These are phyloP conservation scores for Pichia sp. DNA, from an alignment of 1,139 yeast genomes.

Conservation along the genomic window DNA sequence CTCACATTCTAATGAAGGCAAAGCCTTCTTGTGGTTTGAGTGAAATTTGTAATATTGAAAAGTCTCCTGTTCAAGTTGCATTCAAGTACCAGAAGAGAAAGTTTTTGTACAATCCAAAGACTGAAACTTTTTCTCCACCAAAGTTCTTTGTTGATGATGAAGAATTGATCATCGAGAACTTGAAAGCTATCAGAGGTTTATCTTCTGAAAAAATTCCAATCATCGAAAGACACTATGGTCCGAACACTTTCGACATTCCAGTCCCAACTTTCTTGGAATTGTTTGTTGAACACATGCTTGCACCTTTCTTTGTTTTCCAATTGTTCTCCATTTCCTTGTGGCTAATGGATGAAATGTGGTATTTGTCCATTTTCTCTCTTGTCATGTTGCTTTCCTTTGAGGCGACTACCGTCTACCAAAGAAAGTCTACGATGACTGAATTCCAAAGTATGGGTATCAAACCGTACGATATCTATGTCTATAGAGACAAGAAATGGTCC, in stretches of 20 bases:
- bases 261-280: slow-evolving; percentile 86
- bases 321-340: slow-evolving; percentile 92
- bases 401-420: slow-evolving; percentile 90
- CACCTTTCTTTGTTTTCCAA: slow-evolving; percentile 96
- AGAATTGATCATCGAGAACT: slow-evolving; percentile 47
- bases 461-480: slow-evolving; percentile 73
- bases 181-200: slow-evolving; percentile 61
- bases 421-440: slow-evolving; percentile 90
- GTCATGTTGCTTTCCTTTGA: slow-evolving; percentile 93
- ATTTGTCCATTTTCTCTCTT: slow-evolving; percentile 82
- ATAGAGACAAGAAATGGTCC: slow-evolving; percentile 66
- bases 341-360: slow-evolving; percentile 98
- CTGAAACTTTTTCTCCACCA: slow-evolving; percentile 69
- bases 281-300: slow-evolving; percentile 96
- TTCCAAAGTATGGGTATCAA: slow-evolving; percentile 97
- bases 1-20: slow-evolving; percentile 69
- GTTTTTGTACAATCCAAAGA: slow-evolving; percentile 57
- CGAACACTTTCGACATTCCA: slow-evolving; percentile 87
- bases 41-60: slow-evolving; percentile 63
- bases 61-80: slow-evolving; percentile 52
- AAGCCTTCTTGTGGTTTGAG: slow-evolving; percentile 83
- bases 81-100: slow-evolving; percentile 91
- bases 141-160: slow-evolving; percentile 60
- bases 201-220: slow-evolving; percentile 35
- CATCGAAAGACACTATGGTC: slow-evolving; percentile 62